Percentiles rank a stretch among this genome's conserved stretches.
These are phyloP conservation scores for Saccharomycopsis phalli DNA, from an alignment of 1,139 yeast genomes.

Conservation along the genomic window DNA sequence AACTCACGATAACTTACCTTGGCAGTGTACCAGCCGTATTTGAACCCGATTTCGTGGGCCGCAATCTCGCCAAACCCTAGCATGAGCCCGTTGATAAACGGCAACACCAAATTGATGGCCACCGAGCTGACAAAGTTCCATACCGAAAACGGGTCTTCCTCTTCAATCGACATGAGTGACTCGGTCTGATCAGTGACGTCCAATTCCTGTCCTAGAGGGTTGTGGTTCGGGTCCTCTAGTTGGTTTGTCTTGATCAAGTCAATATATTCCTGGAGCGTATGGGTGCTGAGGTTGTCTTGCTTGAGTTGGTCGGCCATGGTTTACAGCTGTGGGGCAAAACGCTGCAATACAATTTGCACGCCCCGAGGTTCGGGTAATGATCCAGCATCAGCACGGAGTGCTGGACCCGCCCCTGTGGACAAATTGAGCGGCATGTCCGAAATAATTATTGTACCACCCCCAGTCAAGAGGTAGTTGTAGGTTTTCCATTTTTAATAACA, in stretches of 20 bases:
- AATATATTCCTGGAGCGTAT: slow-evolving; percentile 8
- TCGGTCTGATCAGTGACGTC: background rate
- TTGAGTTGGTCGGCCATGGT: no score
- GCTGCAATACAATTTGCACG: no score
- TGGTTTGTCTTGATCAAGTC: slow-evolving; percentile 2
- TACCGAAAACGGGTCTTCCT: slow-evolving; percentile 1
- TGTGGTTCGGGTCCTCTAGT: slow-evolving; percentile 6
- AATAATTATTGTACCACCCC: no score
- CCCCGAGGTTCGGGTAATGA: no score
- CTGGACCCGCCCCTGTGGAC: no score
- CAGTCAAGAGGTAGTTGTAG: no score
- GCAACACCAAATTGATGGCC: slow-evolving; percentile 70
- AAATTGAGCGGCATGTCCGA: no score
- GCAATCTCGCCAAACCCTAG: slow-evolving; percentile 92
- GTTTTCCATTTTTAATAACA: no score
- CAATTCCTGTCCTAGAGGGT: slow-evolving; percentile 1
- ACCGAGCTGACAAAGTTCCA: slow-evolving; percentile 32
- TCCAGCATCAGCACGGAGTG: no score
- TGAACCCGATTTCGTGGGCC: slow-evolving; percentile 88
- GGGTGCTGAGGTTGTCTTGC: background rate
- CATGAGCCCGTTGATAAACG: slow-evolving; percentile 92
- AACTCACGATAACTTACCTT: slow-evolving; percentile 32
- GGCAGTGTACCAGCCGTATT: slow-evolving; percentile 73
- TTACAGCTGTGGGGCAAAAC: no score
- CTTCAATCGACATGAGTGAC: slow-evolving; percentile 1